phyloP scores from a whole-genome alignment of 495 filamentous ascomycete genomes.

The Neurospora sp. region DNA sequence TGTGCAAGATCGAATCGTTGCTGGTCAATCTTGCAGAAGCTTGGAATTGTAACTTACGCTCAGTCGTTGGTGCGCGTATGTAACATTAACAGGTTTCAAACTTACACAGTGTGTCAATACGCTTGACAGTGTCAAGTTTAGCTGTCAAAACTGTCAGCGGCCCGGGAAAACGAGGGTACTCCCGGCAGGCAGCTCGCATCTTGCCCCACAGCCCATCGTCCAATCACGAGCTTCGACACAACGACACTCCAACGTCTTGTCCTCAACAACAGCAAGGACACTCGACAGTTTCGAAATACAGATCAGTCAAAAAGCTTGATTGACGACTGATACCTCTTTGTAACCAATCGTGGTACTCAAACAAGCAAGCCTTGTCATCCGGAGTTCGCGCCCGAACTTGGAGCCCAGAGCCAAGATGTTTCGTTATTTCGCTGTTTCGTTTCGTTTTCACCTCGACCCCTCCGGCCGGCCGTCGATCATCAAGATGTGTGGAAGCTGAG shows the following conservation, averaged over 20 bases:
- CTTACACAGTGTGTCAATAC: background rate
- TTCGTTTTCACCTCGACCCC: background rate
- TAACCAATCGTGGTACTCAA: background rate
- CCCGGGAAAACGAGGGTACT: background rate
- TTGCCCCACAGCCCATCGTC: background rate
- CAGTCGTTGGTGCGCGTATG: background rate
- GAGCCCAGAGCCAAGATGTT: background rate
- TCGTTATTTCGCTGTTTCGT: background rate
- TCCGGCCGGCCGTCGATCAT: background rate
- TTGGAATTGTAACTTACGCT: background rate
- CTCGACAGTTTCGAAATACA: background rate
- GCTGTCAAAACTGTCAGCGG: background rate
- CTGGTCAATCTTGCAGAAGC: background rate
- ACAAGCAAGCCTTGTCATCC: background rate
- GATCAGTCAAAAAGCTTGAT: background rate
- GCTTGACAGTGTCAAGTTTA: background rate
- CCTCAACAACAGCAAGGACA: background rate
- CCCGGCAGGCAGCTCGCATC: background rate
- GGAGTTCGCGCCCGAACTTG: background rate
- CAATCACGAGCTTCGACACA: background rate
- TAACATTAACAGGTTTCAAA: background rate
- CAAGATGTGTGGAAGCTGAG: background rate
- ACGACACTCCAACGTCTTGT: background rate
- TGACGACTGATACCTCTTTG: background rate
- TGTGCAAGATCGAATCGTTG: background rate